These are phyloP conservation scores for Leccinum subgranulosum DNA, from an alignment of 768 basidiomycete genomes.

Conservation along the genomic window DNA sequence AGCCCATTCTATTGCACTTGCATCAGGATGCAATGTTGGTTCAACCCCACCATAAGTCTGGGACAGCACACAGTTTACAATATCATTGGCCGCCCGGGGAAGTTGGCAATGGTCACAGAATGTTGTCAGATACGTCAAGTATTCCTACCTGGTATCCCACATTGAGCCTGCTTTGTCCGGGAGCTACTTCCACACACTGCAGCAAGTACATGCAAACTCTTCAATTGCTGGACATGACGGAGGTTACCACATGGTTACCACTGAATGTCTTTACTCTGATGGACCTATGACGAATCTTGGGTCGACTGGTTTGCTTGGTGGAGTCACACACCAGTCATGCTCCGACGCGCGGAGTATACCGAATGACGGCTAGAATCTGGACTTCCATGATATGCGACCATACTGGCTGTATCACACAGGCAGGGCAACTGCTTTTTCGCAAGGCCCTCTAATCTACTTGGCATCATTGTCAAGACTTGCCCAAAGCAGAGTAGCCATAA, in stretches of 20 bases:
- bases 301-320: no score
- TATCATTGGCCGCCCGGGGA: conserved; percentile 25
- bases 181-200: not conserved
- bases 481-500: no score
- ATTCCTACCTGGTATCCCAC: not conserved
- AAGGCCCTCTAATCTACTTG: no score
- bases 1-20: conserved; percentile 48
- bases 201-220: not conserved
- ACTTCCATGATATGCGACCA: no score
- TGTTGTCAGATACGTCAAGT: conserved; percentile 19
- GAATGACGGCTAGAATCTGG: no score
- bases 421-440: no score
- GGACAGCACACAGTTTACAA: not conserved
- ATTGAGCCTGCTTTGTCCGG: not conserved
- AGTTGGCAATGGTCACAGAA: conserved; percentile 34
- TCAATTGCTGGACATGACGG: not conserved
- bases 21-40: conserved; percentile 41
- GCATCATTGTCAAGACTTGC: no score
- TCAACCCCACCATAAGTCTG: conserved; percentile 13
- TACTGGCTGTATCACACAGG: no score
- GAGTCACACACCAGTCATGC: no score
- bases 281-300: no score
- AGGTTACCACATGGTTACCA: no score
- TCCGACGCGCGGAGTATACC: no score
- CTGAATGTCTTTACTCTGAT: conserved; percentile 10